Conservation (phyloP, 331 rosid species). For the Stylosanthes scabra region DNA sequence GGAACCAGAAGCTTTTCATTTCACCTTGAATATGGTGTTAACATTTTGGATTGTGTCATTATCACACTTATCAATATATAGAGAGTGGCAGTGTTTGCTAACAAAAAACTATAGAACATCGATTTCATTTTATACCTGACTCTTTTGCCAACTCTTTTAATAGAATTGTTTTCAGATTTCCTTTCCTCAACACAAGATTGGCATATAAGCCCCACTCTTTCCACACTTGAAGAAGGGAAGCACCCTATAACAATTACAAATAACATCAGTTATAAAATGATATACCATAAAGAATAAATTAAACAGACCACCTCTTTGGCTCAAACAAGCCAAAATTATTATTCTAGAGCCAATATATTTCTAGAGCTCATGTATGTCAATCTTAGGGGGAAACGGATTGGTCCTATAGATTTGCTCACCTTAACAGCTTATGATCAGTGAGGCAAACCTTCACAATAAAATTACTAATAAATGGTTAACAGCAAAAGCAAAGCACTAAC, state of each 20-base stretch:
- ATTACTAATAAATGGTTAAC: constrained; percentile 1
- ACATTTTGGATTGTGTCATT: constrained; percentile 28
- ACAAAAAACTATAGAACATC: neutral
- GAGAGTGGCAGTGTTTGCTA: constrained; percentile 16
- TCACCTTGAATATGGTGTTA: constrained; percentile 23
- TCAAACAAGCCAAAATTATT: too few species aligned
- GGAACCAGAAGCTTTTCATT: constrained; percentile 17
- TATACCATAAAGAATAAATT: neutral
- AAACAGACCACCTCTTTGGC: too few species aligned
- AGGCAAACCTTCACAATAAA: constrained; percentile 25
- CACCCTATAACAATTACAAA: constrained; percentile 60
- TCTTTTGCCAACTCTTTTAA: constrained; percentile 49
- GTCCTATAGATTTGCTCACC: neutral
- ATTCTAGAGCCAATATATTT: constrained; percentile 9
- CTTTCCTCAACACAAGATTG: constrained; percentile 70
- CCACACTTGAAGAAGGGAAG: constrained; percentile 74
- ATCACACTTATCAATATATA: constrained; percentile 11
- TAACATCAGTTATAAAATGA: neutral
- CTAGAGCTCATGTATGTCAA: neutral
- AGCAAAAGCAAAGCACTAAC: constrained; percentile 56
- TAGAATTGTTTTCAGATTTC: constrained; percentile 51
- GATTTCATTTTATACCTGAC: constrained; percentile 55
- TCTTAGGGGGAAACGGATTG: neutral
- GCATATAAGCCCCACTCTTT: constrained; percentile 75
- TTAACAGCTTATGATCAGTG: neutral